Evolutionary conservation across 2,329 filamentous ascomycete species (phyloP).

Genomic region (Salinomyces thailandicus): DNA sequence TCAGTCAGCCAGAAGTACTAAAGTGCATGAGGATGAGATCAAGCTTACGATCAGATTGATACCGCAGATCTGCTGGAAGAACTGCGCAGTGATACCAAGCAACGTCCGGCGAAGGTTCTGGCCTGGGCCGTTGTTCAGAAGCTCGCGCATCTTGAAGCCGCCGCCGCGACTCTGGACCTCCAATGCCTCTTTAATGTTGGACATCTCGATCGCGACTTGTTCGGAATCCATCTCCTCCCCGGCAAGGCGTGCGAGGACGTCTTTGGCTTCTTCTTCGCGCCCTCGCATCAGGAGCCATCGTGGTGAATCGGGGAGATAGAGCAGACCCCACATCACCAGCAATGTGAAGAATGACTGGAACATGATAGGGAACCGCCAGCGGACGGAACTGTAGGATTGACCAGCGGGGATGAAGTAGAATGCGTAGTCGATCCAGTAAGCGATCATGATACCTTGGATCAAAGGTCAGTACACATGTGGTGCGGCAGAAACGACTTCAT

Average conservation of each 20-base stretch:
- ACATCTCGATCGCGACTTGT: slow-evolving; percentile 38
- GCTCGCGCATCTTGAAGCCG: slow-evolving; percentile 29
- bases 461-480: too few species aligned
- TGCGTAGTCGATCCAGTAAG: slow-evolving; percentile 44
- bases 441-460: slow-evolving; percentile 29
- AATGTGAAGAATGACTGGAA: slow-evolving; percentile 49
- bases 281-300: slow-evolving; percentile 50
- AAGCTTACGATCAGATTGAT: slow-evolving; percentile 23
- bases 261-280: slow-evolving; percentile 40
- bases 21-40: neutral
- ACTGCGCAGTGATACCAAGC: slow-evolving; percentile 26
- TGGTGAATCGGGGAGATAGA: slow-evolving; percentile 46
- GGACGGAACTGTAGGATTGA: slow-evolving; percentile 25
- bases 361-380: slow-evolving; percentile 28
- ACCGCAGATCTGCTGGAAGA: slow-evolving; percentile 26
- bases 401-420: slow-evolving; percentile 27
- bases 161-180: slow-evolving; percentile 44
- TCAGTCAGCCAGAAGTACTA: neutral
- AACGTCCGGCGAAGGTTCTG: slow-evolving; percentile 26
- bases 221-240: slow-evolving; percentile 37
- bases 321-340: slow-evolving; percentile 39
- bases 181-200: slow-evolving; percentile 44
- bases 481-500: too few species aligned
- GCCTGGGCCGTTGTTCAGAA: slow-evolving; percentile 23
- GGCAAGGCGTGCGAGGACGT: slow-evolving; percentile 37